A percentile compares a stretch with the other conserved stretches of the same genome.
Conservation (phyloP, 164 flowering plant genomes). For the Sextonia rubra region DNA sequence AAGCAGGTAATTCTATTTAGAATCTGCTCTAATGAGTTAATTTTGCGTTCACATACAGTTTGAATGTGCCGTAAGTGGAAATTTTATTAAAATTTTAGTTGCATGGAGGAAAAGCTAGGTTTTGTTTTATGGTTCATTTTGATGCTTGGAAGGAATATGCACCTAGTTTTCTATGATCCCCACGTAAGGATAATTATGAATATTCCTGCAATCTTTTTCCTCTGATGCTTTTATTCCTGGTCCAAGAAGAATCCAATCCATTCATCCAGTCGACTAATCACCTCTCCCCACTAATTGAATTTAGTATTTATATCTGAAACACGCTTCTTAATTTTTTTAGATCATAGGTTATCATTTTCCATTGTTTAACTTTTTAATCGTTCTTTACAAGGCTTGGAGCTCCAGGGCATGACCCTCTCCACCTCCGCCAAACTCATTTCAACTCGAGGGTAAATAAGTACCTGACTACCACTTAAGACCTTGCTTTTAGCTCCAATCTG, state of each 20-base stretch:
- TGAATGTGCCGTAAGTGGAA: not conserved
- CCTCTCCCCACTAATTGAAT: no score
- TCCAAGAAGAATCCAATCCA: no score
- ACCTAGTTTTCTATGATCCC: not conserved
- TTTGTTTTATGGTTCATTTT: not conserved
- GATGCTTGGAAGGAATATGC: not conserved
- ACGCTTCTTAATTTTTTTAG: no score
- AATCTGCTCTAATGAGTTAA: not conserved
- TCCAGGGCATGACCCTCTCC: no score
- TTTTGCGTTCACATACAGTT: not conserved
- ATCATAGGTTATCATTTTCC: no score
- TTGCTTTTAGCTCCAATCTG: not conserved
- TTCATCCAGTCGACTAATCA: no score
- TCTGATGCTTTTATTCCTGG: no score
- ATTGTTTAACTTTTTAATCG: not conserved
- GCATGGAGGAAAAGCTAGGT: not conserved
- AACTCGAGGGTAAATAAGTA: no score
- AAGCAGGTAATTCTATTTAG: conserved; percentile 29
- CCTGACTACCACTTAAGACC: no score
- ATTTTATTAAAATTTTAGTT: not conserved
- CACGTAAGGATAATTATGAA: not conserved
- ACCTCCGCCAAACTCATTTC: no score
- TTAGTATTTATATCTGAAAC: no score
- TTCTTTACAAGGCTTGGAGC: no score
- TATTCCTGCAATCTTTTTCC: not conserved